phyloP scores from a whole-genome alignment of 1,284 basidiomycete genomes.

The Clitocybe nebularis region DNA sequence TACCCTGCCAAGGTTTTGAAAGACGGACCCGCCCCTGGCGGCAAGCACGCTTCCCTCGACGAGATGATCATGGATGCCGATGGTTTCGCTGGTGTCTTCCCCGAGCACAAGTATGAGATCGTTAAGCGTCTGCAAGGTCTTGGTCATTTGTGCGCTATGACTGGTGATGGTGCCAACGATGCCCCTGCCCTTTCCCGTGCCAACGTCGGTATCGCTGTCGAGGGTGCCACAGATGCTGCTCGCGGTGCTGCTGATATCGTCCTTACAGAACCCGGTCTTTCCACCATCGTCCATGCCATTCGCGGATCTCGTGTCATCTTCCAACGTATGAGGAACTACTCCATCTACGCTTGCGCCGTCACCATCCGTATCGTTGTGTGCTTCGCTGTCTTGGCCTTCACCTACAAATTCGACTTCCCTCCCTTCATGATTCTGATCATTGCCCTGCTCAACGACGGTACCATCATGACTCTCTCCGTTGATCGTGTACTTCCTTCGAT shows the following conservation, averaged over 20 bases:
- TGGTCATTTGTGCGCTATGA: slow-evolving; percentile 87
- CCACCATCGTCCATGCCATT: slow-evolving; percentile 95
- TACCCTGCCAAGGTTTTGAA: slow-evolving; percentile 94
- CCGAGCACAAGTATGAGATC: slow-evolving; percentile 86
- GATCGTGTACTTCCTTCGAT: slow-evolving; percentile 93
- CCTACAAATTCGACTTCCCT: slow-evolving; percentile 97
- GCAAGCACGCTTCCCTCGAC: slow-evolving; percentile 80
- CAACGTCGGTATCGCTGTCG: slow-evolving; percentile 96
- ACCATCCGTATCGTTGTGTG: slow-evolving; percentile 98
- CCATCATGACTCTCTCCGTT: slow-evolving; percentile 98
- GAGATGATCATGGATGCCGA: slow-evolving; percentile 93
- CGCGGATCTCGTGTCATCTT: slow-evolving; percentile 94
- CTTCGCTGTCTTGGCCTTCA: slow-evolving; percentile 93
- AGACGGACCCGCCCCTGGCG: slow-evolving; percentile 79
- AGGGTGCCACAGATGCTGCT: slow-evolving; percentile 94
- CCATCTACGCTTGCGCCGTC: slow-evolving; percentile 89
- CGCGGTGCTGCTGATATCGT: slow-evolving; percentile 96
- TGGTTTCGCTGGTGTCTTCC: slow-evolving; percentile 95
- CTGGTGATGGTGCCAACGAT: slow-evolving; percentile 97
- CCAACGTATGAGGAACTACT: slow-evolving; percentile 97
- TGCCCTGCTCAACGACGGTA: slow-evolving; percentile 95
- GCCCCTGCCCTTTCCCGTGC: slow-evolving; percentile 91
- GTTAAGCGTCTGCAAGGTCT: slow-evolving; percentile 93
- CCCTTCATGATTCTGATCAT: slow-evolving; percentile 99
- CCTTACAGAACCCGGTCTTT: slow-evolving; percentile 92